Base-by-base conservation (phyloP, 441 rosid species). In the Bocquillonia castaneifolia region DNA sequence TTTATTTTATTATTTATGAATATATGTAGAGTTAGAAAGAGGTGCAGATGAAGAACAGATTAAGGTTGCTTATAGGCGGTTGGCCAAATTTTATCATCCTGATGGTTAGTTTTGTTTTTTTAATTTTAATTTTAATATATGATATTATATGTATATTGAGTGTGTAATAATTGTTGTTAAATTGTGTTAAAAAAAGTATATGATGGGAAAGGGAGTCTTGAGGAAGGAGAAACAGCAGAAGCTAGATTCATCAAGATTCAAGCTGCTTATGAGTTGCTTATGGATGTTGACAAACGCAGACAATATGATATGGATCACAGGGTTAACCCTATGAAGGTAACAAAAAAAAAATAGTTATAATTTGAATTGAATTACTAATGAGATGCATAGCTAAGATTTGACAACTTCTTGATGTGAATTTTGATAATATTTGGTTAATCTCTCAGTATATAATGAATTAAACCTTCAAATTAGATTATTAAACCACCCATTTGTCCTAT, bases 181-280 rank as follows among this genome's bases (percentile, higher is more conserved):
- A n/a, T n/a, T n/a, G n/a, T n/a, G n/a, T n/a, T n/a, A n/a, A n/a
- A n/a, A n/a, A n/a, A 80, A 94, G 99, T 91, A 32, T 91, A 94
- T 76, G 87, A 94, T 77, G 99, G 99, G 50, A 86, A 81, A 79
- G 99, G 96, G 69, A 82, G 84, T 5, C 96, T 94, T 72, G 96
- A 88, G 76, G 87, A 90, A 84, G 99, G 97, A 74, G 97, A 91
- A 77, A 88, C 97, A 23, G 93, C 99, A 55, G 99, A 90, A 88
- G 75, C 84, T 66, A 87, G 96, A 80, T 94, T 94, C 83, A 94
- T 94, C 69, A 94, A 91, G 88, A 91, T 94, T 78, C 99, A 94
- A 71, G 99, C 96, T 54, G 99, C 99, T 22, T 94, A 94, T 57
- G 97, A 94, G 83, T 73, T 91, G 82, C 96, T 94, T 23, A 78